Evolutionary conservation across 495 filamentous ascomycete species (phyloP), one percentile per base, ranked within the genome.

Genomic region (Neurospora cerealis): DNA sequence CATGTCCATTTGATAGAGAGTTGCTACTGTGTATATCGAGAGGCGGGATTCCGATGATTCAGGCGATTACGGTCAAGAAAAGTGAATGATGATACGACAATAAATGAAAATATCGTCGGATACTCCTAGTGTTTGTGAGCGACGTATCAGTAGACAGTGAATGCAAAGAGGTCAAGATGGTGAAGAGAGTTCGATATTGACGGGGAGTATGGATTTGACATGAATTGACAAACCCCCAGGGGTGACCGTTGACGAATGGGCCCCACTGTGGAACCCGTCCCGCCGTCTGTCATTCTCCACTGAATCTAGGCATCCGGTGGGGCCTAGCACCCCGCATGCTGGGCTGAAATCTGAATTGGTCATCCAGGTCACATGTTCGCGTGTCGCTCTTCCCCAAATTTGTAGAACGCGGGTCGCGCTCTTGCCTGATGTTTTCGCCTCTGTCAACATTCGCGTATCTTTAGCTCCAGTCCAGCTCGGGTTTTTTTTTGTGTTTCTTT

Each of bases 321-420:
- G 54, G 54, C 54, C 54, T 34, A 62, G 28, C 28, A 34, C 28
- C 54, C 24, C 24, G 24, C 24, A 13, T 19, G 54, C 54, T 34
- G 54, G 54, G 54, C 28, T 66, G 48, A 60, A 60, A 28, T 60
- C 21, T 60, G 54, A 34, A 66, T 66, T 66, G 54, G 54, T 66
- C 54, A 66, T 66, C 54, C 7, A 36, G 77, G 78, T 79, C 78
- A 79, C 77, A 74, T 73, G 78, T 13, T 70, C 73, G 32, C 78
- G 78, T 73, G 78, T 79, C 69, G 10, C 21, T 10, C 36, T 69
- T 48, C 3, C 71, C 54, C 19, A 70, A 70, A 70, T 69, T 19
- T 66, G 37, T 48, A 7, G 19, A 37, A 78, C 78, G 78, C 78
- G 78, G 60, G 36, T 44, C 76, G 32, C 75, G 76, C 54, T 66